These are phyloP conservation scores for Huntiella moniliformis DNA, from an alignment of 2,329 filamentous ascomycete species.

Conservation along the genomic window DNA sequence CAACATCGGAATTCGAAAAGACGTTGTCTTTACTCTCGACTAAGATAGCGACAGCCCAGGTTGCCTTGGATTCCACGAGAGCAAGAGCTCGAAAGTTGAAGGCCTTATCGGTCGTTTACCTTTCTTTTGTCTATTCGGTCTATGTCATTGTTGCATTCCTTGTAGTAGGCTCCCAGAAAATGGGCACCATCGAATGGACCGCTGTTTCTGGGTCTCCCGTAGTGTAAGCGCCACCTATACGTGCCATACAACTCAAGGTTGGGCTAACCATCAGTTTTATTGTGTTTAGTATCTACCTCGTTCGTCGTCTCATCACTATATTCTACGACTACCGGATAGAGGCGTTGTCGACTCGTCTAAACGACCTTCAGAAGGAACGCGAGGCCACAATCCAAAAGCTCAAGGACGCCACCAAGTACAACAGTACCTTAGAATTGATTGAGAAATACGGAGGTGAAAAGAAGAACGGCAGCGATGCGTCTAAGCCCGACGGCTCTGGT, in stretches of 20 bases:
- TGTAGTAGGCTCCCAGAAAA: conserved; percentile 66
- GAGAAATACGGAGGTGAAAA: conserved; percentile 63
- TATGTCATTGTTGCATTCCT: conserved; percentile 65
- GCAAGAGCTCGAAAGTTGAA: conserved; percentile 58
- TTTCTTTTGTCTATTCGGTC: conserved; percentile 76
- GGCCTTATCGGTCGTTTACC: conserved; percentile 78
- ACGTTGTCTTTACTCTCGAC: conserved; percentile 60
- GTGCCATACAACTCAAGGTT: not conserved
- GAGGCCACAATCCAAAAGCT: conserved; percentile 81
- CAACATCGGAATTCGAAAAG: conserved; percentile 86
- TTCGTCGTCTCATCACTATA: conserved; percentile 45
- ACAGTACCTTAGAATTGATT: conserved; percentile 78
- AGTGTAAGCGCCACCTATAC: conserved; percentile 32
- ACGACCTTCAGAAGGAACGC: conserved; percentile 59
- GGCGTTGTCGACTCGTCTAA: conserved; percentile 47
- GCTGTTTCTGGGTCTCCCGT: conserved; percentile 62
- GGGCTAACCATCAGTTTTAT: not conserved
- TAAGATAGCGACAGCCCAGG: conserved; percentile 61
- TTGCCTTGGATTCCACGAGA: conserved; percentile 54
- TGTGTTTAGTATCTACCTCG: conserved; percentile 50
- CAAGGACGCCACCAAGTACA: conserved; percentile 88
- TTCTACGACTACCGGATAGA: conserved; percentile 73
- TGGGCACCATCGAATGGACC: conserved; percentile 60
- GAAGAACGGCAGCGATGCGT: not conserved
- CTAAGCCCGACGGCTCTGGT: not conserved